phyloP scores from a whole-genome alignment of 1,284 basidiomycete species.

The Puccinia triticina region DNA sequence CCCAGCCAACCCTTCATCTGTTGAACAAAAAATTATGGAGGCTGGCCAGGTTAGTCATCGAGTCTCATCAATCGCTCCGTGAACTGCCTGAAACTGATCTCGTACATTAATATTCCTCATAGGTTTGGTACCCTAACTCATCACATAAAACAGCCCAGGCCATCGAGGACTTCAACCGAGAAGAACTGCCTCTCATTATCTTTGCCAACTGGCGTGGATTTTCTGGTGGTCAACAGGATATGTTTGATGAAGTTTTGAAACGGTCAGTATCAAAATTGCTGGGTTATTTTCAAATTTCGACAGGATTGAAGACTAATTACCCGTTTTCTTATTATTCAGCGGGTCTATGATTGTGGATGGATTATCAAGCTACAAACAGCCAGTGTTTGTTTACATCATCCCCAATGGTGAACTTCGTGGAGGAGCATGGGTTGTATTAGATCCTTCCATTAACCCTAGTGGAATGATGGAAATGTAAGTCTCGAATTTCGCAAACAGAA shows the following conservation, averaged over 20 bases:
- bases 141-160: slow-evolving; percentile 99
- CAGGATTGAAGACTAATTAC: not conserved
- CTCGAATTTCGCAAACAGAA: not conserved
- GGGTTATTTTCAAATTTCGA: not conserved
- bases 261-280: slow-evolving; percentile 54
- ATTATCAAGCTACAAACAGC: slow-evolving; percentile 92
- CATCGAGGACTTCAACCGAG: slow-evolving; percentile 97
- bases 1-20: slow-evolving; percentile 96
- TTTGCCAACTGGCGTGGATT: slow-evolving; percentile 99
- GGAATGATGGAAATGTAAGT: slow-evolving; percentile 98
- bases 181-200: slow-evolving; percentile 94
- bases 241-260: slow-evolving; percentile 65
- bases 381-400: slow-evolving; percentile 98
- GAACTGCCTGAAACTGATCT: not conserved
- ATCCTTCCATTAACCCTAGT: slow-evolving; percentile 88
- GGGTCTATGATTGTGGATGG: slow-evolving; percentile 85
- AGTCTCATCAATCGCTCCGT: not conserved
- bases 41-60: slow-evolving; percentile 72
- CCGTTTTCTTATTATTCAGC: slow-evolving; percentile 48
- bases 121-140: slow-evolving; percentile 97
- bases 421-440: slow-evolving; percentile 98
- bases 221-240: slow-evolving; percentile 98
- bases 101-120: not conserved
- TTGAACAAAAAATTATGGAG: slow-evolving; percentile 97
- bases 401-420: slow-evolving; percentile 98